Percentiles rank a stretch among this genome's conserved stretches.
Conservation (phyloP, 768 basidiomycete genomes). For the Termitomyces sp. region DNA sequence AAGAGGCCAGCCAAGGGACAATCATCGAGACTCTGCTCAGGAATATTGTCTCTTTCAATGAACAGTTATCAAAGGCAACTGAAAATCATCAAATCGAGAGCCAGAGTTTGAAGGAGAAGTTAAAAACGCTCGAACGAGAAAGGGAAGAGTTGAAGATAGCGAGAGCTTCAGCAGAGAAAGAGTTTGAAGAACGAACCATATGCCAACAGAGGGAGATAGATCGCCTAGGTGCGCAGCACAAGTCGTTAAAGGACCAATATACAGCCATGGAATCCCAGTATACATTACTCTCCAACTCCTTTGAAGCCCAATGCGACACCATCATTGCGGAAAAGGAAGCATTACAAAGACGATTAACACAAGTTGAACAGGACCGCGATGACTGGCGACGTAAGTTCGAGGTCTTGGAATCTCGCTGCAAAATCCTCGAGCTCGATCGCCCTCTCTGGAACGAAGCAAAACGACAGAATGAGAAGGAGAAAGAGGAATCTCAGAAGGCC, state of each 20-base stretch:
- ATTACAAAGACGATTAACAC: neutral
- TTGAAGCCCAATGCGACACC: neutral
- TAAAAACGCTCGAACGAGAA: neutral
- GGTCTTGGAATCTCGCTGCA: constrained; percentile 11
- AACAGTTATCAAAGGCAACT: neutral
- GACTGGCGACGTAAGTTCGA: constrained; percentile 6
- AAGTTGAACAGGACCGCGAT: neutral
- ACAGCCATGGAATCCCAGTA: neutral
- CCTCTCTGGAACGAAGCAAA: constrained; percentile 6
- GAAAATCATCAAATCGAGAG: neutral
- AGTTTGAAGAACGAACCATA: neutral
- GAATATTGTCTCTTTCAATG: neutral
- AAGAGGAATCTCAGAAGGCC: neutral
- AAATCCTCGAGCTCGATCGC: constrained; percentile 12
- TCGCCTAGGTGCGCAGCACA: neutral
- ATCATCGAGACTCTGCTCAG: neutral
- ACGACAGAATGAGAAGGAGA: constrained; percentile 1
- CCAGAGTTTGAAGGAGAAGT: neutral
- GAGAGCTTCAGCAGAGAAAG: neutral
- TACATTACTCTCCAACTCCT: neutral
- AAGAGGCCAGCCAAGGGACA: neutral
- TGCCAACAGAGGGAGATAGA: neutral
- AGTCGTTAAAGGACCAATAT: neutral
- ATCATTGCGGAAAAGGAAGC: neutral
- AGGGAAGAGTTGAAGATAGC: neutral